Conservation (phyloP, 108 stramenopile genomes). For the Nitzschia palea region DNA sequence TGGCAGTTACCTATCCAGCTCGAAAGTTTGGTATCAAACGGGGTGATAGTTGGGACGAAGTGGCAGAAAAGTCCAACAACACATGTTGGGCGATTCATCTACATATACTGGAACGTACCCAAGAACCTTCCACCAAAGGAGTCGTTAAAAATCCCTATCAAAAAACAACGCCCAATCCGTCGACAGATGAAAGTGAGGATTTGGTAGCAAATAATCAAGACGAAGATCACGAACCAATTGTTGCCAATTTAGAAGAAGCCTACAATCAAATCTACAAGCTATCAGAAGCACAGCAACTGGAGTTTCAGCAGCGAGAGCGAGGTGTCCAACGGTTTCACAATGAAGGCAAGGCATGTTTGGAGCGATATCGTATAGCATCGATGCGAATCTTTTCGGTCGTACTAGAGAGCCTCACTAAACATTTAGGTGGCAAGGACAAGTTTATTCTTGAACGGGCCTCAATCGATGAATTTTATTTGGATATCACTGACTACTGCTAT, state of each 20-base stretch:
- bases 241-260: conserved; percentile 34
- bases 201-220: not conserved
- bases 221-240: conserved; percentile 20
- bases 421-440: conserved; percentile 25
- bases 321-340: conserved; percentile 55
- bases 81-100: conserved; percentile 56
- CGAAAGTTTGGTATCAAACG: conserved; percentile 64
- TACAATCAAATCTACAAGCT: conserved; percentile 61
- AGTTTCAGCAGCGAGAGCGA: conserved; percentile 45
- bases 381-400: conserved; percentile 70
- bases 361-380: conserved; percentile 82
- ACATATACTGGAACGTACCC: conserved; percentile 26
- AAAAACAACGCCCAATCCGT: not conserved
- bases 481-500: conserved; percentile 76
- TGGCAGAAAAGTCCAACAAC: conserved; percentile 46
- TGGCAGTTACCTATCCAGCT: conserved; percentile 88
- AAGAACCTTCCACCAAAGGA: not conserved
- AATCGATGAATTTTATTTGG: conserved; percentile 86
- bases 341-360: conserved; percentile 85
- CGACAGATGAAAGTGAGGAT: not conserved
- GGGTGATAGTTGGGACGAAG: conserved; percentile 71
- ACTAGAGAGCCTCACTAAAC: conserved; percentile 41
- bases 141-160: not conserved
- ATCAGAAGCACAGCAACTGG: conserved; percentile 41
- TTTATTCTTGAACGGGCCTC: conserved; percentile 79